phyloP scores from a whole-genome alignment of 1,284 basidiomycete species.

The Heterobasidion annosum region DNA sequence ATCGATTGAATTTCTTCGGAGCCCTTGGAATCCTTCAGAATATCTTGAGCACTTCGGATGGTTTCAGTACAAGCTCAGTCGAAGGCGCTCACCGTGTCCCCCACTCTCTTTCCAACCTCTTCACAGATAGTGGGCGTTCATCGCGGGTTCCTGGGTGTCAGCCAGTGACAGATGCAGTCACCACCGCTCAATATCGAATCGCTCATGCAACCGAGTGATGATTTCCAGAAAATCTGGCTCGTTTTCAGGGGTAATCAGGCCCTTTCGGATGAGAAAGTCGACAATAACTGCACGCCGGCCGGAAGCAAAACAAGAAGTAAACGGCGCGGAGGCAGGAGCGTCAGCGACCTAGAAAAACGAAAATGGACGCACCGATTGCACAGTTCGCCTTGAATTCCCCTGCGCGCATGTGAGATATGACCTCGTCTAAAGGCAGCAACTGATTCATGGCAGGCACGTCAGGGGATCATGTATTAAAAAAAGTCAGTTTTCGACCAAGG shows the following conservation, averaged over 20 bases:
- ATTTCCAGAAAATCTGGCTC: constrained; percentile 73
- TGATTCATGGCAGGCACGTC: constrained; percentile 17
- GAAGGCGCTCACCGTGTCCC: too few relatives aligned
- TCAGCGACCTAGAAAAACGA: background rate
- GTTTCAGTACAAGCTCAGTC: too few relatives aligned
- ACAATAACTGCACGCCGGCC: constrained; percentile 48
- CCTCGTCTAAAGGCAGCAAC: constrained; percentile 49
- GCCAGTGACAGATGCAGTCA: constrained; percentile 3
- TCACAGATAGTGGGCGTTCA: too few relatives aligned
- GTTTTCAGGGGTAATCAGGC: constrained; percentile 68
- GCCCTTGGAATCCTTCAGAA: too few relatives aligned
- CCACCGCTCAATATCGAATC: constrained; percentile 60
- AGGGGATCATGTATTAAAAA: background rate
- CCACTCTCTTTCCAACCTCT: too few relatives aligned
- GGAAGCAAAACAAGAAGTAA: background rate
- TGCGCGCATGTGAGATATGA: constrained; percentile 47
- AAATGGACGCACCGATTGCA: constrained; percentile 45
- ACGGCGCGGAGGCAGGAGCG: background rate
- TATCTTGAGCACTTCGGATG: too few relatives aligned
- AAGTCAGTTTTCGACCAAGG: too few relatives aligned
- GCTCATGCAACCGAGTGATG: constrained; percentile 59
- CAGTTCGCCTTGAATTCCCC: constrained; percentile 85
- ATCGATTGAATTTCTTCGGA: too few relatives aligned
- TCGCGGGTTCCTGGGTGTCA: too few relatives aligned
- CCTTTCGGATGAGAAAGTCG: constrained; percentile 77